Evolutionary conservation across 1,284 basidiomycete species (phyloP).

Genomic region (Papiliotrema laurentii): DNA sequence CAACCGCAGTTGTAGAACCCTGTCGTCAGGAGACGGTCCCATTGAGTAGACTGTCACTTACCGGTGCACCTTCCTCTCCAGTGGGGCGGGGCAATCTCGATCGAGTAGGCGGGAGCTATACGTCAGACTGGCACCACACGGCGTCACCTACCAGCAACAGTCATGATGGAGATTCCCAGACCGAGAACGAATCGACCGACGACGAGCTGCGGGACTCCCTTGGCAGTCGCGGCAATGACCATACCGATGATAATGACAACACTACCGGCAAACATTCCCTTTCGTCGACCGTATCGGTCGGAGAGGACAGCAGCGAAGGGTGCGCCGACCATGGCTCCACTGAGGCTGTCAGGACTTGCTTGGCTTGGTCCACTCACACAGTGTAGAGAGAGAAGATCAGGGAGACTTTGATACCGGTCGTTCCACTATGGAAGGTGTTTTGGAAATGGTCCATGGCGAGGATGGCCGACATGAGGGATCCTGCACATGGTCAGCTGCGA

Average conservation of each 20-base stretch:
- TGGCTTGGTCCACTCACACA: slow-evolving; percentile 13
- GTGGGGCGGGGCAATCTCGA: slow-evolving; percentile 60
- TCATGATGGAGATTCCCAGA: slow-evolving; percentile 12
- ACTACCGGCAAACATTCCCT: slow-evolving; percentile 54
- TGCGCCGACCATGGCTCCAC: slow-evolving; percentile 20
- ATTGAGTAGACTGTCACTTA: background rate
- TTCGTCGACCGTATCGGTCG: slow-evolving; percentile 54
- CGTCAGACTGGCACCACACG: slow-evolving; percentile 43
- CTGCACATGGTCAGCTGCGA: background rate
- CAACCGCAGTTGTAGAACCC: slow-evolving; percentile 49
- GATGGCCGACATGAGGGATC: slow-evolving; percentile 18
- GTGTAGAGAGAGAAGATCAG: slow-evolving; percentile 30
- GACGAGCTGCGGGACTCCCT: slow-evolving; percentile 34
- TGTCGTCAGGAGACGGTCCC: background rate
- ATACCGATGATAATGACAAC: slow-evolving; percentile 48
- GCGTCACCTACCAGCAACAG: slow-evolving; percentile 1
- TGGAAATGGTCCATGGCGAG: slow-evolving; percentile 27
- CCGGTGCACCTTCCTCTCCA: slow-evolving; percentile 53
- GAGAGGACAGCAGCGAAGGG: slow-evolving; percentile 18
- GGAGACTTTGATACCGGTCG: slow-evolving; percentile 19
- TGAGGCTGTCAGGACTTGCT: background rate
- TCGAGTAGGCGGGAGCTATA: slow-evolving; percentile 53
- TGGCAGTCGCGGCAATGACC: slow-evolving; percentile 34
- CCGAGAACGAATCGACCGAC: slow-evolving; percentile 49
- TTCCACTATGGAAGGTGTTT: slow-evolving; percentile 18